phyloP scores from a whole-genome alignment of 75 land plant species.

The Sequoiadendron giganteum region DNA sequence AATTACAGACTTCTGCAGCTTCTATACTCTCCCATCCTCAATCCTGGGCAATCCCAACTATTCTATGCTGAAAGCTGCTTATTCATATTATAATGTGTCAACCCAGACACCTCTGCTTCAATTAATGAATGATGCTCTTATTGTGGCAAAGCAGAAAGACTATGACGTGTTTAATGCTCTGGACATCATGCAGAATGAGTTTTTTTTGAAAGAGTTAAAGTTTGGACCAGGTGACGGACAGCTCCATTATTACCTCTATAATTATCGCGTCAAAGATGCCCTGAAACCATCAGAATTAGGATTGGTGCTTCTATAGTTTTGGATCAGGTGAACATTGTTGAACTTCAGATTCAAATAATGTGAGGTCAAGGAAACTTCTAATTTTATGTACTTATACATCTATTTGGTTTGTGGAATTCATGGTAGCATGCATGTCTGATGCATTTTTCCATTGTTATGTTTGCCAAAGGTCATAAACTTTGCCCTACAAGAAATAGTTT shows the following conservation, averaged over 20 bases:
- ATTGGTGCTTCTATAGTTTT: constrained; percentile 58
- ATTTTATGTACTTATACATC: constrained; percentile 12
- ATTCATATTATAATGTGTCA: constrained; percentile 80
- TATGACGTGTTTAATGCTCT: constrained; percentile 90
- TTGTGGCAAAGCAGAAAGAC: constrained; percentile 70
- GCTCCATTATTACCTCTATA: constrained; percentile 86
- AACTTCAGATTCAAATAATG: not conserved
- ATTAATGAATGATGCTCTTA: constrained; percentile 81
- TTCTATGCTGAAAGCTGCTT: constrained; percentile 75
- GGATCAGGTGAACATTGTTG: not conserved
- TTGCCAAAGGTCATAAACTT: constrained; percentile 4
- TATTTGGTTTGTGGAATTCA: constrained; percentile 3
- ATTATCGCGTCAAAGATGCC: constrained; percentile 57
- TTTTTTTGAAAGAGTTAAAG: constrained; percentile 81
- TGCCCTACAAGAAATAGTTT: not conserved
- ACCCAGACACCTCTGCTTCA: constrained; percentile 59
- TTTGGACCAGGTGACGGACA: constrained; percentile 90
- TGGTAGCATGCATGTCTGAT: constrained; percentile 5
- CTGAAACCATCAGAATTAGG: constrained; percentile 72
- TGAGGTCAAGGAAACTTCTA: not conserved
- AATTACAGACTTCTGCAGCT: constrained; percentile 81
- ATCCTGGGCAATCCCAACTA: constrained; percentile 76
- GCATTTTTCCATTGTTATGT: not conserved
- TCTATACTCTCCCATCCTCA: constrained; percentile 82
- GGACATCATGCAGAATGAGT: constrained; percentile 81